Conservation (phyloP, 495 filamentous ascomycete species). For the Aspergillus kassunensis region DNA sequence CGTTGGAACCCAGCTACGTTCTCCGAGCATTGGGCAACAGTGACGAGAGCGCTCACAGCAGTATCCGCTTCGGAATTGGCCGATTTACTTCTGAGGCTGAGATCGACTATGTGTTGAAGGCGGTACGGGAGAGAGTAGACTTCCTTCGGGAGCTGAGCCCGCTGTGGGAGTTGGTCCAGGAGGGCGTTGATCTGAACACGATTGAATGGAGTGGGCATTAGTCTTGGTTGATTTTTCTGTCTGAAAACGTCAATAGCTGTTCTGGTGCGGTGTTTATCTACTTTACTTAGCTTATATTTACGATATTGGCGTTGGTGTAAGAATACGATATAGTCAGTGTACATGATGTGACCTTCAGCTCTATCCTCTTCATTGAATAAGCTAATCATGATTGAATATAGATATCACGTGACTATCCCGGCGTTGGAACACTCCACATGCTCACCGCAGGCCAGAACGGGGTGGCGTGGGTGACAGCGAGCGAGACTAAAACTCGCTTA, state of each 20-base stretch:
- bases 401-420: not conserved
- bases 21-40: slow-evolving; percentile 89
- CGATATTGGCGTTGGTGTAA: slow-evolving; percentile 29
- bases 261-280: not conserved
- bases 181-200: slow-evolving; percentile 89
- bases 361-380: too few species aligned
- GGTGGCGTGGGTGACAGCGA: slow-evolving; percentile 35
- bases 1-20: slow-evolving; percentile 93
- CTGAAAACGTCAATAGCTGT: not conserved
- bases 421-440: too few species aligned
- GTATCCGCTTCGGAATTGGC: slow-evolving; percentile 95
- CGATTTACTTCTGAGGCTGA: slow-evolving; percentile 93
- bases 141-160: slow-evolving; percentile 95
- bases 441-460: slow-evolving; percentile 25
- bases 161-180: slow-evolving; percentile 97
- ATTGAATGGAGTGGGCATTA: slow-evolving; percentile 98
- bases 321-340: too few species aligned
- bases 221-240: not conserved
- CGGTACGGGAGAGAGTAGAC: slow-evolving; percentile 80
- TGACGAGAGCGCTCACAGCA: slow-evolving; percentile 95
- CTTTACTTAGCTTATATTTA: not conserved
- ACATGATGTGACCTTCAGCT: too few species aligned
- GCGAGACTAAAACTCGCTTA: slow-evolving; percentile 19
- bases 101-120: slow-evolving; percentile 97
- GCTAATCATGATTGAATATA: too few species aligned